Percentiles rank a stretch among this genome's conserved stretches.
Conservation (phyloP, 129 eudicot genomes). For the Flaveria ramosissima region DNA sequence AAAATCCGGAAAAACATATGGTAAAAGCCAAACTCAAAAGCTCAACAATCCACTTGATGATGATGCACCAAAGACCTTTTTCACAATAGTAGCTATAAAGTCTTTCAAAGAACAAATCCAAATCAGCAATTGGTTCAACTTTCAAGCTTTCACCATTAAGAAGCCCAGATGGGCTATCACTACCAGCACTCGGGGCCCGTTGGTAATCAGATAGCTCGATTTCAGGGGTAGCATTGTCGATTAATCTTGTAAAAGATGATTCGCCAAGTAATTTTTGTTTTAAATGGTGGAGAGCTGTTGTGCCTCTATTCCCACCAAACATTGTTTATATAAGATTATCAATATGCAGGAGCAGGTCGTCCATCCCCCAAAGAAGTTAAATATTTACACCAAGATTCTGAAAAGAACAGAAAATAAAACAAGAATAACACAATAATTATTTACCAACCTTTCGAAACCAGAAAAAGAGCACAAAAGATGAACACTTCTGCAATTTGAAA, state of each 20-base stretch:
- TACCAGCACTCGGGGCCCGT: constrained; percentile 74
- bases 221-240: constrained; percentile 61
- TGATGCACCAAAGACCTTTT: constrained; percentile 98
- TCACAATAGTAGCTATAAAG: constrained; percentile 92
- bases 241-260: constrained; percentile 54
- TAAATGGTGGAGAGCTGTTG: constrained; percentile 53
- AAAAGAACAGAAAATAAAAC: constrained; percentile 16
- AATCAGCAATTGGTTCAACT: constrained; percentile 72
- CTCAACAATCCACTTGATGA: constrained; percentile 90
- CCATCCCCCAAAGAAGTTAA: constrained; percentile 63
- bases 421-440: background rate
- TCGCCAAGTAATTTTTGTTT: constrained; percentile 60
- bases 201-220: constrained; percentile 87
- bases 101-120: constrained; percentile 84
- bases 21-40: constrained; percentile 84
- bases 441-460: background rate
- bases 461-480: background rate
- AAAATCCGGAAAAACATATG: constrained; percentile 88
- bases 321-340: constrained; percentile 55
- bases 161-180: constrained; percentile 93
- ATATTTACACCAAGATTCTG: constrained; percentile 44
- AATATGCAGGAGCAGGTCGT: constrained; percentile 44
- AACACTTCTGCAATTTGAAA: background rate
- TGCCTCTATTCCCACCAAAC: constrained; percentile 71
- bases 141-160: constrained; percentile 78